phyloP scores from a whole-genome alignment of 1,139 yeast species.

The Saccharomyces hybrid region DNA sequence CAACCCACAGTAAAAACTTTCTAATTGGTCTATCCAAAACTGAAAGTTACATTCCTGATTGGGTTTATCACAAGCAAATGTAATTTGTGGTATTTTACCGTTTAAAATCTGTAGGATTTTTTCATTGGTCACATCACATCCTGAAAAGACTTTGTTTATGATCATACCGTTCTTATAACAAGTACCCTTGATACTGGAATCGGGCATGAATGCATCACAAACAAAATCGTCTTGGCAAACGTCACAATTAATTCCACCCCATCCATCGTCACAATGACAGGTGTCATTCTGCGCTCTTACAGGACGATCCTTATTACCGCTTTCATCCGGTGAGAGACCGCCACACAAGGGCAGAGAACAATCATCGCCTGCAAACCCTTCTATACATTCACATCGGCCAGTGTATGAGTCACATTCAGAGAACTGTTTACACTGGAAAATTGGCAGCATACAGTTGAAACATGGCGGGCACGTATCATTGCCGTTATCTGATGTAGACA shows the following conservation, averaged over 20 bases:
- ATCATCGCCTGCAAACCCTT: conserved; percentile 91
- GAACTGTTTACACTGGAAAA: conserved; percentile 84
- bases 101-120: conserved; percentile 73
- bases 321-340: conserved; percentile 41
- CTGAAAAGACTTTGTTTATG: conserved; percentile 74
- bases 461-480: conserved; percentile 68
- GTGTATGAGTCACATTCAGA: conserved; percentile 79
- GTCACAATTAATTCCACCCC: conserved; percentile 94
- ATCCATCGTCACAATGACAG: conserved; percentile 76
- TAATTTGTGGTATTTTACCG: conserved; percentile 84
- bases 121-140: conserved; percentile 89
- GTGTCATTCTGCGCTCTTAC: conserved; percentile 43
- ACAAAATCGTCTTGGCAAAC: conserved; percentile 62
- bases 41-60: conserved; percentile 73
- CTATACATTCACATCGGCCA: conserved; percentile 87
- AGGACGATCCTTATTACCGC: conserved; percentile 59
- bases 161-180: conserved; percentile 82
- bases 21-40: conserved; percentile 88
- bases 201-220: conserved; percentile 86
- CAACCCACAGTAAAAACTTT: conserved; percentile 84
- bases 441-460: conserved; percentile 89
- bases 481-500: conserved; percentile 5
- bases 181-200: conserved; percentile 66
- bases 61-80: conserved; percentile 76
- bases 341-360: conserved; percentile 91